A percentile compares a stretch with the other conserved stretches of the same genome.
Evolutionary conservation across 805 yeast species (phyloP).

Genomic region (Ogataea ramenticola): DNA sequence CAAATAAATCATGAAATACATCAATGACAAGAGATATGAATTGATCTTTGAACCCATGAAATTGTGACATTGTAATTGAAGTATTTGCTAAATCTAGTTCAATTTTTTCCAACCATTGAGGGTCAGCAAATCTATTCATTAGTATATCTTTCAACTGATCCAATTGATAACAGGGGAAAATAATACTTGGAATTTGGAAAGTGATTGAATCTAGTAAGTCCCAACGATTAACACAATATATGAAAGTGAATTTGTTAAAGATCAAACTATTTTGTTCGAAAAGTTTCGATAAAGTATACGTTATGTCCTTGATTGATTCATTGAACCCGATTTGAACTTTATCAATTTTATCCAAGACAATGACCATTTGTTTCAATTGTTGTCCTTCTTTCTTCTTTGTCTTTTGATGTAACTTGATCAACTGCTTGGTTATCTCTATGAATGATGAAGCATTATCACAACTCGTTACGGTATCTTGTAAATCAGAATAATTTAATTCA

Average conservation of each 20-base stretch:
- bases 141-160: slow-evolving; percentile 32
- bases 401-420: slow-evolving; percentile 10
- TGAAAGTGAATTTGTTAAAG: slow-evolving; percentile 24
- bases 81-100: not conserved
- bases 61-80: slow-evolving; percentile 7
- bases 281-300: slow-evolving; percentile 32
- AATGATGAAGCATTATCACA: slow-evolving; percentile 38
- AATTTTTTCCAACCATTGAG: slow-evolving; percentile 8
- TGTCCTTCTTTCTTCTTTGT: too few species aligned
- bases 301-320: slow-evolving; percentile 26
- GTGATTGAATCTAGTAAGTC: slow-evolving; percentile 32
- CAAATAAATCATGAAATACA: slow-evolving; percentile 36
- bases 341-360: slow-evolving; percentile 43
- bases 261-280: slow-evolving; percentile 34
- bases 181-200: slow-evolving; percentile 31
- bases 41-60: slow-evolving; percentile 19
- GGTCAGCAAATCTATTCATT: slow-evolving; percentile 8
- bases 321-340: slow-evolving; percentile 28
- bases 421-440: slow-evolving; percentile 32
- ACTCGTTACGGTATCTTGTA: slow-evolving; percentile 14
- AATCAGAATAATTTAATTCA: slow-evolving; percentile 3
- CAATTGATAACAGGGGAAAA: slow-evolving; percentile 31
- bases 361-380: slow-evolving; percentile 22
- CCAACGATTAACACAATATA: slow-evolving; percentile 34
- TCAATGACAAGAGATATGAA: slow-evolving; percentile 39